Evolutionary conservation across 2,329 filamentous ascomycete species (phyloP), one percentile per base, ranked within the genome.

Genomic region (Didymella keratinophila): DNA sequence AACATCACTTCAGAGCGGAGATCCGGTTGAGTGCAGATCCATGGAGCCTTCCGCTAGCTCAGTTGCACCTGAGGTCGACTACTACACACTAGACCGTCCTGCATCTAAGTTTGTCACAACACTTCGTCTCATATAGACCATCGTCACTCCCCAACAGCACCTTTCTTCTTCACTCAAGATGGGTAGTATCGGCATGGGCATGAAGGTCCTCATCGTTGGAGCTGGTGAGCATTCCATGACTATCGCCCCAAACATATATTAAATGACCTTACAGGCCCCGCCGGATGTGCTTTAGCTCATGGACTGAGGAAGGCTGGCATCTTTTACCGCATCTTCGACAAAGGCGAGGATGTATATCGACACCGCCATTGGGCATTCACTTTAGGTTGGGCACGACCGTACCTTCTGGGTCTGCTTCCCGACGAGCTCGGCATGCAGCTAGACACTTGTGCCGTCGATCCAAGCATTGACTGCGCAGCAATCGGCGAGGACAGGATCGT

Each of bases 271-370:
- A 8, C 53, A 80, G 78, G 78, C 16, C 77, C 75, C 42, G 78
- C 78, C 16, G 78, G 78, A 9, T 78, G 79, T 52, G 71, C 76
- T 1, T 68, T 78, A 23, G 78, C 78, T 5, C 77, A 80, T 44
- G 78, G 78, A 2, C 64, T 80, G 9, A 77, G 75, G 60, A 79
- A 79, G 67, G 56, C 65, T 3, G 62, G 63, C 49, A 76, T 76
- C 32, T 42, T 52, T 10, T 71, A 65, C 46, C 58, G 18, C 20
- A 71, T 71, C 52, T 74, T 71, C 63, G 72, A 60, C 56, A 74
- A 63, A 61, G 75, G 67, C 34, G 62, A 64, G 44, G 65, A 70
- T 39, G 66, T 70, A n/a, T 66, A 62, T 47, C 59, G 68, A 23
- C 65, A 70, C 23, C 69, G 70, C 1, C 74, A 78, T 50, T 78